Evolutionary conservation across 805 yeast species (phyloP), one percentile per base, ranked within the genome.

Genomic region (Ogataea trehalophila): DNA sequence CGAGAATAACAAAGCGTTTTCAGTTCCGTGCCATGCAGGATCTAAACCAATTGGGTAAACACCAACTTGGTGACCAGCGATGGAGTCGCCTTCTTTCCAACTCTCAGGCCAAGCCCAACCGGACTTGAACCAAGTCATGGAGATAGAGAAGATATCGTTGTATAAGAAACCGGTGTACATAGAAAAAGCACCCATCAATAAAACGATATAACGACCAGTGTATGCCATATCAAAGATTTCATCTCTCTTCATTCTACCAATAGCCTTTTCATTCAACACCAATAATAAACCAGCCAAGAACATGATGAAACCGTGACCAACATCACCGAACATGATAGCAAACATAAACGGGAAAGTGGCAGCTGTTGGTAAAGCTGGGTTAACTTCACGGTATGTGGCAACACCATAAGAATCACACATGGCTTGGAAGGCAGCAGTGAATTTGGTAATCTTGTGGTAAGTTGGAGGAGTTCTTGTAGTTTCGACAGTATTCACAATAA

Each of bases 321-420:
- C 65, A 72, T 94, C 99, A 74, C 99, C 99, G 74, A 94, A 94
- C 99, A 94, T 94, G 59, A 94, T 85, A 29, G 99, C 97, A 71
- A 94, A 94, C 95, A 94, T 87, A 67, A 94, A 94, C 22, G 99
- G 99, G 73, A 94, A 94, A 0, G 99, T 94, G 23, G 94, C 85
- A 41, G 89, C 80, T 1, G 99, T 92, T 4, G 99, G 92, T 53
- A 94, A 73, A 46, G 96, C 99, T 5, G 99, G 96, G 66, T 94
- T 94, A 29, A 94, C 94, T 68, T 94, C 99, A 58, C 89, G 84
- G 70, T 94, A 94, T 3, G 89, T 79, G 9, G 97, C 94, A 48
- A 89, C 75, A 58, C 98, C 99, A 68, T 94, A 94, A 3, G 97
- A 94, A 66, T 94, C 99, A 62, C 89, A 87, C 71, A 94, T 90